These are phyloP conservation scores for Coprinopsis marcescibilis DNA, from an alignment of 768 basidiomycete genomes.

Conservation along the genomic window DNA sequence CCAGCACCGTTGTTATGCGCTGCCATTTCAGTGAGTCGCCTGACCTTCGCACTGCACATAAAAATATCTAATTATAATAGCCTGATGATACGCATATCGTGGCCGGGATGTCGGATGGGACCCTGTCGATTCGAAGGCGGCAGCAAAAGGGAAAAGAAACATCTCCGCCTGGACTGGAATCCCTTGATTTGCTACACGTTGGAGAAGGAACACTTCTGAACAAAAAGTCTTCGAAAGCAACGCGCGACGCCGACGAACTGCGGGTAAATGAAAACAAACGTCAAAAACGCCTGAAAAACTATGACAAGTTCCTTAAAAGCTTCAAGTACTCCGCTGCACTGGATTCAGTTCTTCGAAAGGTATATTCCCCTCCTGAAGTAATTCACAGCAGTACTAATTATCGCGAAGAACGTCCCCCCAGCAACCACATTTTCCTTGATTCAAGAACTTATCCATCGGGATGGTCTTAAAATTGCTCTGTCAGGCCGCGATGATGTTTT, in stretches of 20 bases:
- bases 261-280: constrained; percentile 63
- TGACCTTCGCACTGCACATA: neutral
- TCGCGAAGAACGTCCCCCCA: constrained; percentile 71
- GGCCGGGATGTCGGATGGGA: constrained; percentile 97
- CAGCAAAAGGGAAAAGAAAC: constrained; percentile 67
- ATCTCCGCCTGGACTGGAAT: constrained; percentile 25
- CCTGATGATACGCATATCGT: constrained; percentile 96
- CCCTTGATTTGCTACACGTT: constrained; percentile 21
- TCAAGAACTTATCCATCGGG: constrained; percentile 87
- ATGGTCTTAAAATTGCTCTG: constrained; percentile 81
- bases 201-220: constrained; percentile 44
- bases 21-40: constrained; percentile 74
- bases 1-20: constrained; percentile 87
- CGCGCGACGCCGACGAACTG: constrained; percentile 68
- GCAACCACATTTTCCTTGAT: constrained; percentile 85
- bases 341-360: constrained; percentile 86
- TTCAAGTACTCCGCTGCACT: constrained; percentile 95
- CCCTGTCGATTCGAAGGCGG: constrained; percentile 90
- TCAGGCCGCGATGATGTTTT: constrained; percentile 90
- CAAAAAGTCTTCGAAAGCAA: constrained; percentile 40
- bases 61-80: constrained; percentile 34
- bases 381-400: constrained; percentile 2
- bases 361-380: constrained; percentile 22
- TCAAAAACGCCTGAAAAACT: constrained; percentile 70
- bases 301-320: constrained; percentile 82